Percentiles rank a stretch among this genome's conserved stretches.
phyloP scores from a whole-genome alignment of 2,329 filamentous ascomycete genomes.

The Reticulascus tulasneorum region DNA sequence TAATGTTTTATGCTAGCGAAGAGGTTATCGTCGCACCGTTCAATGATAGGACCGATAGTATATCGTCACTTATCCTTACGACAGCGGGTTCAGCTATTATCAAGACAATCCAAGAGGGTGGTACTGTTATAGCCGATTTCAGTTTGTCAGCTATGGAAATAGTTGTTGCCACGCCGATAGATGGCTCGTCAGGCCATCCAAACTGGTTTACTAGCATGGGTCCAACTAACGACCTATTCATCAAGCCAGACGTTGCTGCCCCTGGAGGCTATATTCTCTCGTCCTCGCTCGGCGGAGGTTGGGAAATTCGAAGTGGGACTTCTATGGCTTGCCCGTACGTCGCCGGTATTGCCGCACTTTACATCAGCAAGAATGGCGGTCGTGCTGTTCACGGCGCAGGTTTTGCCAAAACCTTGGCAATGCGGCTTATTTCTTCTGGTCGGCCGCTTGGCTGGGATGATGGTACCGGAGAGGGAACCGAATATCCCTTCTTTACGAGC shows the following conservation, averaged over 20 bases:
- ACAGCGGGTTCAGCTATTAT: constrained; percentile 14
- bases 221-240: constrained; percentile 29
- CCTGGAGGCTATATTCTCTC: constrained; percentile 38
- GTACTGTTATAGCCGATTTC: constrained; percentile 19
- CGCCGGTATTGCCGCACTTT: constrained; percentile 33
- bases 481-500: constrained; percentile 4
- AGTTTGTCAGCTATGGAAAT: constrained; percentile 16
- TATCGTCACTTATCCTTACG: constrained; percentile 16
- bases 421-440: constrained; percentile 26
- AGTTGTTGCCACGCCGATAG: constrained; percentile 19
- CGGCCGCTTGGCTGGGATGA: constrained; percentile 22
- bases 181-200: constrained; percentile 28
- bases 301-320: constrained; percentile 40
- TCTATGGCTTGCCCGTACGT: constrained; percentile 42
- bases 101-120: background rate
- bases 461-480: constrained; percentile 1
- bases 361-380: constrained; percentile 22
- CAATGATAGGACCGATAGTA: constrained; percentile 5
- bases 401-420: constrained; percentile 24
- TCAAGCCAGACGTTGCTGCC: constrained; percentile 35
- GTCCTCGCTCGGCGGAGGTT: constrained; percentile 32
- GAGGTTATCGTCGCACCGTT: constrained; percentile 6
- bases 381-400: constrained; percentile 18
- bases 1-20: constrained; percentile 25
- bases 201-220: constrained; percentile 38